Conservation (phyloP, 257 asterid genomes). For the Solanum clarkiae region DNA sequence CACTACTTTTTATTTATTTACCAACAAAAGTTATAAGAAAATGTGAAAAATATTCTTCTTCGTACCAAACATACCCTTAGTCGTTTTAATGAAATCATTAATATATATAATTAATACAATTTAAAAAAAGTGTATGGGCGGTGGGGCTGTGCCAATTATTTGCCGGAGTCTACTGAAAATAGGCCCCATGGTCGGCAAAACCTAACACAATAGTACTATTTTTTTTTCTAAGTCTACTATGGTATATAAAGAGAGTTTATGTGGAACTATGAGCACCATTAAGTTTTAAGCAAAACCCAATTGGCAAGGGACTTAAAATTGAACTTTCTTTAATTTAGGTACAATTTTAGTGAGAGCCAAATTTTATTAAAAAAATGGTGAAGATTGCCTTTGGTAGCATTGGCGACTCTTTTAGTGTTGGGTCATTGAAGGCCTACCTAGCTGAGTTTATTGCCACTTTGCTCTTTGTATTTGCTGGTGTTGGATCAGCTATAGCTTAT, state of each 20-base stretch:
- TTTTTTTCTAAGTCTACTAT: background rate
- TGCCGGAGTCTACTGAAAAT: slow-evolving; percentile 1
- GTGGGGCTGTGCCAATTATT: slow-evolving; percentile 54
- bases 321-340: background rate
- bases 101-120: background rate
- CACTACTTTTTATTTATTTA: background rate
- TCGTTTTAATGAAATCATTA: background rate
- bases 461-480: slow-evolving; percentile 75
- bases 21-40: background rate
- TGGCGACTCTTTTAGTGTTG: slow-evolving; percentile 49
- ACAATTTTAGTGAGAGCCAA: background rate
- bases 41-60: background rate
- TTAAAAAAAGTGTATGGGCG: slow-evolving; percentile 18
- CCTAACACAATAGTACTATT: background rate
- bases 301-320: background rate
- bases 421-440: slow-evolving; percentile 36
- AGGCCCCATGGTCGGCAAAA: slow-evolving; percentile 43
- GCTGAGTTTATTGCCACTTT: slow-evolving; percentile 69
- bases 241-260: slow-evolving; percentile 23
- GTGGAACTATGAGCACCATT: background rate
- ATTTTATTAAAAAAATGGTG: slow-evolving; percentile 29
- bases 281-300: background rate
- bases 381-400: slow-evolving; percentile 50
- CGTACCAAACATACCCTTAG: background rate
- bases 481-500: slow-evolving; percentile 69